Evolutionary conservation across 1,284 basidiomycete species (phyloP).

Genomic region (Pisolithus thermaeus): DNA sequence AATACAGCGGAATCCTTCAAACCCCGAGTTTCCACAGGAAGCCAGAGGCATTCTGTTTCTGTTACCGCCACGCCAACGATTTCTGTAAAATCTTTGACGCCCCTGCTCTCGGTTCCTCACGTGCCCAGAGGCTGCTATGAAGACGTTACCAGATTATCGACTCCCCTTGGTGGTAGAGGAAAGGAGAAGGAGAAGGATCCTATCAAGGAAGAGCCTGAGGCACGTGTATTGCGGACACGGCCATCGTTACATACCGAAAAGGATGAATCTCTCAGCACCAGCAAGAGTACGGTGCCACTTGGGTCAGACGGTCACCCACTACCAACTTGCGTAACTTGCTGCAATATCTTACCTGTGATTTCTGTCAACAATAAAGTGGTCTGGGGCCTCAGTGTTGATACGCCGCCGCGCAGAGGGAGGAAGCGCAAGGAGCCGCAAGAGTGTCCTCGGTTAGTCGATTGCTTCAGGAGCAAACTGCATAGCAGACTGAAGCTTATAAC

Average conservation of each 20-base stretch:
- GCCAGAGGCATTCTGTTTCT: conserved; percentile 43
- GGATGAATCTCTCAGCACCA: conserved; percentile 32
- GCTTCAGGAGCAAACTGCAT: conserved; percentile 10
- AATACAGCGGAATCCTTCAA: conserved; percentile 34
- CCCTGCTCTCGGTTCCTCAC: conserved; percentile 11
- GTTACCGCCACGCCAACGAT: conserved; percentile 18
- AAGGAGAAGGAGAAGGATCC: conserved; percentile 34
- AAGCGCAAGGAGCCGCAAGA: conserved; percentile 60
- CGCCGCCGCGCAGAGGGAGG: conserved; percentile 36
- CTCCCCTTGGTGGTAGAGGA: conserved; percentile 27
- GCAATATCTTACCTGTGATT: conserved; percentile 64
- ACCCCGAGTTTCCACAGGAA: conserved; percentile 55
- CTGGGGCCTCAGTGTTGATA: conserved; percentile 57
- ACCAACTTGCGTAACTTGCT: conserved; percentile 62
- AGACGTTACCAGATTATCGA: conserved; percentile 25
- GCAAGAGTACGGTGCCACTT: conserved; percentile 36
- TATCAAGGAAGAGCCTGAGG: conserved; percentile 46
- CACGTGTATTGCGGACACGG: conserved; percentile 43
- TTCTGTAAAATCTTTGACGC: conserved; percentile 23
- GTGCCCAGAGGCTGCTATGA: conserved; percentile 14
- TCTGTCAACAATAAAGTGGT: conserved; percentile 65
- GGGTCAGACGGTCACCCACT: conserved; percentile 53
- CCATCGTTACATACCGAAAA: conserved; percentile 31
- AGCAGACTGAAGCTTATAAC: conserved; percentile 14
- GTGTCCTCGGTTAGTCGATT: conserved; percentile 58